Base-by-base conservation (phyloP, 345 rosid genomes). In the Hevea brasiliensis region DNA sequence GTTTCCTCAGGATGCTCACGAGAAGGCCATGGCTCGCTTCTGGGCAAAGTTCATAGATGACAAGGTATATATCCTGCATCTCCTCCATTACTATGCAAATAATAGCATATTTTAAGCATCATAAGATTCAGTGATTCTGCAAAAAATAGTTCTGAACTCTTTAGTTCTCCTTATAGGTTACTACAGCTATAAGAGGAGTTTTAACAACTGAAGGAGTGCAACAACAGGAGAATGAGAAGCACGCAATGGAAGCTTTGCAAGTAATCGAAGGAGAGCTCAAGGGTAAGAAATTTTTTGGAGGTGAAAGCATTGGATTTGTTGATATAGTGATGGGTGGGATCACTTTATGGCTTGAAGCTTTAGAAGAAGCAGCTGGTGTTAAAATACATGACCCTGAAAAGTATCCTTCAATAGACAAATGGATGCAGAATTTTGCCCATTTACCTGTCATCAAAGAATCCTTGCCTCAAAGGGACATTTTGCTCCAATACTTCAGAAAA, bases 31-130 rank as follows among this genome's bases (percentile, higher is more conserved):
- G 14, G 74, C 79, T 54, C 63, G 59, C 41, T 76, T 70, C 14
- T 76, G 75, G 75, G 71, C 70, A 3, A 55, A 70, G 17, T 76
- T 76, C 21, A n/a, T 56, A 0, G 79, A 70, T 0, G 71, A 63
- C 1, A 76, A 76, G 79, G 79, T 76, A 63, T 32, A 35, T 56
- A 37, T 13, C 3, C 37, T 1, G 4, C 29, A 32, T 32, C 37
- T 32, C 4, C 37, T 32, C 37, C n/a, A n/a, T n/a, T n/a, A n/a
- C n/a, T n/a, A n/a, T n/a, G n/a, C n/a, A n/a, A n/a, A n/a, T n/a
- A n/a, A n/a, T n/a, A n/a, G n/a, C n/a, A n/a, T n/a, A n/a, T n/a
- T n/a, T n/a, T n/a, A n/a, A n/a, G n/a, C n/a, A n/a, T n/a, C n/a
- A n/a, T n/a, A n/a, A n/a, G n/a, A n/a, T n/a, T n/a, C n/a, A n/a